Conservation (phyloP, 1,139 yeast species). For the Sugiyamaella novakii region DNA sequence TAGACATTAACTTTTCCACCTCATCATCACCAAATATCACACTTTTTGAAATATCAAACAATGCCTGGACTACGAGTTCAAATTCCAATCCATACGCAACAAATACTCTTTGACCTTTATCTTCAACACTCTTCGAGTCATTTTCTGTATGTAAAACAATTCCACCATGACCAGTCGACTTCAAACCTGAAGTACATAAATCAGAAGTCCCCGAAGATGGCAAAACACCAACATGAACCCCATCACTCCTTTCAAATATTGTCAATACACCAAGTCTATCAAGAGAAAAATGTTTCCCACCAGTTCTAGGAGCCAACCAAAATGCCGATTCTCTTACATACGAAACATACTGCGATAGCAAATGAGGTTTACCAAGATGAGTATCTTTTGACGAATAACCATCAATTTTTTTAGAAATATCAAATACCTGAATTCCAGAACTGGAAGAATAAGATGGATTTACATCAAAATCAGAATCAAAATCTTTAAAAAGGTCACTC, state of each 20-base stretch:
- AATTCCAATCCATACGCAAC: slow-evolving; percentile 29
- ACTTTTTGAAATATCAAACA: slow-evolving; percentile 9
- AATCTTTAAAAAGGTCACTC: slow-evolving; percentile 8
- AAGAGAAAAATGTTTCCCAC: slow-evolving; percentile 6
- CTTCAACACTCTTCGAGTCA: slow-evolving; percentile 24
- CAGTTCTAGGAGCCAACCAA: slow-evolving; percentile 23
- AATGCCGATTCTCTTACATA: slow-evolving; percentile 18
- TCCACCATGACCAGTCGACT: slow-evolving; percentile 23
- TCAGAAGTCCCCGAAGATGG: slow-evolving; percentile 30
- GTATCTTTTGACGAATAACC: slow-evolving; percentile 8
- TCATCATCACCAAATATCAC: slow-evolving; percentile 7
- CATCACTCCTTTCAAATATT: slow-evolving; percentile 31
- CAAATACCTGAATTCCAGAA: slow-evolving; percentile 8
- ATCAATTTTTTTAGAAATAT: slow-evolving; percentile 4
- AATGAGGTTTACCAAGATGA: slow-evolving; percentile 12
- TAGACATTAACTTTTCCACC: neutral
- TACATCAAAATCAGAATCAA: neutral
- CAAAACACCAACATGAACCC: slow-evolving; percentile 32
- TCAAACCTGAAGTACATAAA: slow-evolving; percentile 27
- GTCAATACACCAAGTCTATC: slow-evolving; percentile 27
- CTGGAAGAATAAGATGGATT: slow-evolving; percentile 1
- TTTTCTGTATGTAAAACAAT: slow-evolving; percentile 27
- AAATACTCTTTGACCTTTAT: slow-evolving; percentile 26
- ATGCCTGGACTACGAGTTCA: slow-evolving; percentile 24
- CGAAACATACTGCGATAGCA: slow-evolving; percentile 1